A percentile compares a stretch with the other conserved stretches of the same genome.
phyloP scores from a whole-genome alignment of 2,329 filamentous ascomycete species.

The Fusarium nurragi region DNA sequence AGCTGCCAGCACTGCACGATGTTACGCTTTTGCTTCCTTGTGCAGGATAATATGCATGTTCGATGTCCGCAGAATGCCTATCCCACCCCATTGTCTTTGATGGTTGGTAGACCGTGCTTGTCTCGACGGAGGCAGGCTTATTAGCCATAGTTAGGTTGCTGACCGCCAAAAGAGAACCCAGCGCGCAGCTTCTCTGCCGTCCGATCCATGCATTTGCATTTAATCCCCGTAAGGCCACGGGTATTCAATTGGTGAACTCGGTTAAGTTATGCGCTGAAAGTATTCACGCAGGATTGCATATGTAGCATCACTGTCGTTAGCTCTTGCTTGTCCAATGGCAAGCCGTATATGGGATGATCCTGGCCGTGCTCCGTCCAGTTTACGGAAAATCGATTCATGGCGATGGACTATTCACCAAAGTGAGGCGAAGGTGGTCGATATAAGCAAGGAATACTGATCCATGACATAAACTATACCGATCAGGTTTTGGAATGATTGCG shows the following conservation, averaged over 20 bases:
- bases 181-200: neutral
- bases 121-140: constrained; percentile 13
- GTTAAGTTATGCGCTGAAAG: neutral
- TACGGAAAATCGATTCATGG: neutral
- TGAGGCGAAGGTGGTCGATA: neutral
- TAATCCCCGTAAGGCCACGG: neutral
- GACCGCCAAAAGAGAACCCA: constrained; percentile 23
- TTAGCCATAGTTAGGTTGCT: constrained; percentile 25
- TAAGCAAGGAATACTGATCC: neutral
- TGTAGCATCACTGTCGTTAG: neutral
- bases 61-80: constrained; percentile 11
- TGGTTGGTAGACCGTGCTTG: constrained; percentile 12
- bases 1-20: constrained; percentile 30
- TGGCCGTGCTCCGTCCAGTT: neutral
- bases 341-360: neutral
- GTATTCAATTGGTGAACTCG: neutral
- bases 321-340: neutral
- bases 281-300: neutral
- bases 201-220: constrained; percentile 1
- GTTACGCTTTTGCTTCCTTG: constrained; percentile 34
- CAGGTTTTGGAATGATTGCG: neutral
- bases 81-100: constrained; percentile 10
- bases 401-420: neutral
- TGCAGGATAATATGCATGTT: constrained; percentile 25
- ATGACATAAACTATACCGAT: neutral